Evolutionary conservation across 106 monocot genomes (phyloP).

Genomic region (Dioscorea zingiberensis): DNA sequence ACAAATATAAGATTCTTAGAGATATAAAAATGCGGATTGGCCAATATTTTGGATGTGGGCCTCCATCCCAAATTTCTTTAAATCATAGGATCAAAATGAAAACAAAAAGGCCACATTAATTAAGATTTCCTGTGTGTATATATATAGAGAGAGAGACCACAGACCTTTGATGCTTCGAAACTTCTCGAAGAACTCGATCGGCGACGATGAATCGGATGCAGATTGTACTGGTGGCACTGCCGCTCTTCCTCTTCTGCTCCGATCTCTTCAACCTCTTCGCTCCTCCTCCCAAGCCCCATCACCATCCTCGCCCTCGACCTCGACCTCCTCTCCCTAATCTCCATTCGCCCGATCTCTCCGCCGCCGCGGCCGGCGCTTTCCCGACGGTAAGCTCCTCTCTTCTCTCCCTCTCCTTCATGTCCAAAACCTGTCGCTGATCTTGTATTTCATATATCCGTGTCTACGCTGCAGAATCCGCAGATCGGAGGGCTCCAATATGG

Average conservation of each 20-base stretch:
- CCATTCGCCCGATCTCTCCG: conserved; percentile 20
- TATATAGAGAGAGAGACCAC: too few species aligned
- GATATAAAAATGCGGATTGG: too few species aligned
- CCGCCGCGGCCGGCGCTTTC: conserved; percentile 13
- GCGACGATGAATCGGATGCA: conserved; percentile 58
- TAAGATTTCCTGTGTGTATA: too few species aligned
- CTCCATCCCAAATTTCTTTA: too few species aligned
- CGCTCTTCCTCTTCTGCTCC: conserved; percentile 87
- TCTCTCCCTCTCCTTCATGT: neutral
- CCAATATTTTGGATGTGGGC: too few species aligned
- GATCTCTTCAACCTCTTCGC: conserved; percentile 81
- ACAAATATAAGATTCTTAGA: too few species aligned
- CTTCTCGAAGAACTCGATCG: too few species aligned
- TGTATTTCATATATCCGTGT: neutral
- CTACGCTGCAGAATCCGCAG: conserved; percentile 22
- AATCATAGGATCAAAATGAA: too few species aligned
- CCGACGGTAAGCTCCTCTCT: neutral
- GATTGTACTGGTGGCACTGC: conserved; percentile 51
- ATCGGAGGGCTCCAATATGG: conserved; percentile 50
- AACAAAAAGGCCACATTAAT: too few species aligned
- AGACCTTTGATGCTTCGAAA: too few species aligned
- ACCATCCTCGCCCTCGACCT: conserved; percentile 9
- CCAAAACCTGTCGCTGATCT: neutral
- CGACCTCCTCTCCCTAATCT: conserved; percentile 19
- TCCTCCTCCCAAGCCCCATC: conserved; percentile 30